Base-by-base conservation (phyloP, 176 grass and related monocot species). In the Thinopyrum elongatum region DNA sequence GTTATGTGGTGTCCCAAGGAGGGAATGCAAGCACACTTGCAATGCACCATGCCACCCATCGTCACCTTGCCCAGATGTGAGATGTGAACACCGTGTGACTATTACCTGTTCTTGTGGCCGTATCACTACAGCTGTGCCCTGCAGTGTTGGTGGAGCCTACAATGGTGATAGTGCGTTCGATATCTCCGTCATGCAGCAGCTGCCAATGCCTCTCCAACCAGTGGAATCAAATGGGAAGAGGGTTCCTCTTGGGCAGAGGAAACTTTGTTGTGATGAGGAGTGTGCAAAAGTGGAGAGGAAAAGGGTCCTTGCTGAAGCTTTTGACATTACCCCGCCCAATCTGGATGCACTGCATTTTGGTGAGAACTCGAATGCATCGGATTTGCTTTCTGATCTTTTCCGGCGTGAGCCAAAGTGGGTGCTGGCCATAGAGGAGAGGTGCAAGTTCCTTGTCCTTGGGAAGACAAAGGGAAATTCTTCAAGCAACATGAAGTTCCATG, bases 11-110 rank as follows among this genome's bases (percentile, higher is more conserved):
- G 89, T 89, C 0, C 88, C 88, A 7, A 95, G 95, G 86, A 94
- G 87, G 84, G 95, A 98, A 80, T 95, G 95, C 61, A 98, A 94
- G 88, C 93, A 98, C 59, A 95, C 91, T 35, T 98, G 95, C 79
- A 80, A 58, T 83, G 90, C 93, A 27, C 81, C 89, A 70, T 98
- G 95, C 60, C 95, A 98, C 80, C 93, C 95, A 13, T 92, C 76
- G 2, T 93, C 74, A 74, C 87, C 75, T 23, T 98, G 95, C 59
- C 95, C 93, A 23, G 91, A 98, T 76, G 51, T 90, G 77, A 98
- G 88, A 85, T 95, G 95, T 86, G 91, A 95, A 77, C 85, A 84
- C 33, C 51, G 81, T 26, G 86, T 98, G 74, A 85, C 86, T 21
- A 95, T 95, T 51, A 77, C 86, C 55, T 98, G 95, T 87, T 92